These are phyloP conservation scores for Acanthochlamys bracteata DNA, from an alignment of 106 monocot species.

Conservation along the genomic window DNA sequence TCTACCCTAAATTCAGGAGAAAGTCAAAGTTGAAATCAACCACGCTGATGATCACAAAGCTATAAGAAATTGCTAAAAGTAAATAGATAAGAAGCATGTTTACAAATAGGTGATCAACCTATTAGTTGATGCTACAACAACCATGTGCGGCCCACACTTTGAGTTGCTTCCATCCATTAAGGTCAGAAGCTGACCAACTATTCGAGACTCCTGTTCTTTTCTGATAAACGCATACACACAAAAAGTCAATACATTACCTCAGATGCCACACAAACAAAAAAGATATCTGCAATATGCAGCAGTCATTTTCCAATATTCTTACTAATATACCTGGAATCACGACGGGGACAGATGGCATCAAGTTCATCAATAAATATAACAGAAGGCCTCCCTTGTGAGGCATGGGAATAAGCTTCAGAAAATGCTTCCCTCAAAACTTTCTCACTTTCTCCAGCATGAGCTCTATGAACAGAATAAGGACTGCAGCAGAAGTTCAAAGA, in stretches of 20 bases:
- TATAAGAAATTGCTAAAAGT: no score
- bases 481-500: constrained; percentile 17
- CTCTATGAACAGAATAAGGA: constrained; percentile 59
- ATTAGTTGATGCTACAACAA: constrained; percentile 72
- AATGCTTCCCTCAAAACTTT: constrained; percentile 65
- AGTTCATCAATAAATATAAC: constrained; percentile 94
- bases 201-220: constrained; percentile 75
- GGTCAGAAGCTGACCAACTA: constrained; percentile 80
- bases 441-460: constrained; percentile 91
- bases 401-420: constrained; percentile 63
- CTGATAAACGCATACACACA: constrained; percentile 16
- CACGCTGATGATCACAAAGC: neutral
- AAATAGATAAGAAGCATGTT: no score
- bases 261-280: no score
- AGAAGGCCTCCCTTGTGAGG: constrained; percentile 67
- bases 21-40: neutral
- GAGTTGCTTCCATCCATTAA: constrained; percentile 84
- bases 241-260: neutral
- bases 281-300: no score
- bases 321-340: constrained; percentile 49
- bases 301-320: no score
- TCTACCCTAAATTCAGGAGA: constrained; percentile 36
- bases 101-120: constrained; percentile 27
- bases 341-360: constrained; percentile 80
- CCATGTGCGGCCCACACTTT: constrained; percentile 37